Evolutionary conservation across 495 filamentous ascomycete genomes (phyloP), one percentile per base, ranked within the genome.

Genomic region (Lasiosphaeria miniovina): DNA sequence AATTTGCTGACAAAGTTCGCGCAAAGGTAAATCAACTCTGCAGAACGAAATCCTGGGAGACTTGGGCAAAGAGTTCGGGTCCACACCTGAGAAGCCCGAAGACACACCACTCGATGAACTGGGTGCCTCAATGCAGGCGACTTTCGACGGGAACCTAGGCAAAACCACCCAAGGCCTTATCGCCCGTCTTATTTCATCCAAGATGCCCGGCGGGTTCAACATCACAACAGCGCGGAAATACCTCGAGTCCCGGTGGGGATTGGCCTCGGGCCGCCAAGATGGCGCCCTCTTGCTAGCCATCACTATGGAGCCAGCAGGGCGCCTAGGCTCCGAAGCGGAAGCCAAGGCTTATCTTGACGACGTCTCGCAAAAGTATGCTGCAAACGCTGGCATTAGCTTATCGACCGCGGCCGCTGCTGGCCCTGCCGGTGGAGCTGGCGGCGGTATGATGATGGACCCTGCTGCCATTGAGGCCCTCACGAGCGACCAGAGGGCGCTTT

Each of bases 201-300:
- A 99, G 74, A 98, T 99, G 94, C 95, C 94, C 36, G 95, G 93
- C 69, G 94, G 94, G 52, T 99, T 98, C 82, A 99, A 98, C 71
- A 98, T 98, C 70, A 96, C 93, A 65, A 81, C 88, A 3, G 90
- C 94, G 11, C 83, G 93, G 52, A 98, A 99, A 77, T 94, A 98
- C 66, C 73, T 99, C 31, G 91, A 96, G 76, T 93, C 92, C 6
- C 81, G 91, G 70, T 99, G 92, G 91, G 95, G 94, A 38, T 76
- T 99, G 55, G 90, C 80, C 4, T 71, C 88, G 36, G 95, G 95
- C 31, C 82, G 95, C 64, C 94, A 99, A 71, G 95, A 98, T 71
- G 91, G 92, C 61, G 91, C 89, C 14, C 81, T 98, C 50, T 77
- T 97, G 48, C 80, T 97, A 38, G 92, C 90, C 50, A 85, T 98